Percentiles rank a stretch among this genome's conserved stretches.
Conservation (phyloP, 2,329 filamentous ascomycete species). For the Botrytis cinerea region DNA sequence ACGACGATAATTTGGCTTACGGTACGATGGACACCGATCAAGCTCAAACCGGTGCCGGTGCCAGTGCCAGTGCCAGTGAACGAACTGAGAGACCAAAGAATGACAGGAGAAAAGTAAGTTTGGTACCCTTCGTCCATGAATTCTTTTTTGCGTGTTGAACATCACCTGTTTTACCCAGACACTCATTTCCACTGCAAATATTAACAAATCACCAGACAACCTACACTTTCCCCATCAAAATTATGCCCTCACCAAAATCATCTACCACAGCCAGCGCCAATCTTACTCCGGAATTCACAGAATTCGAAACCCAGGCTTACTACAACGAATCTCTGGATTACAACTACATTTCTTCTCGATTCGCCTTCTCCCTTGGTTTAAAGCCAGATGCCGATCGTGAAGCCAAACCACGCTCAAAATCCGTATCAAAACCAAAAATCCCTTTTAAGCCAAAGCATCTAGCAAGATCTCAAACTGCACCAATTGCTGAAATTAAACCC, state of each 20-base stretch:
- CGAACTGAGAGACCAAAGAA: conserved; percentile 12
- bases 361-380: conserved; percentile 16
- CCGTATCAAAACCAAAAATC: conserved; percentile 12
- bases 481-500: conserved; percentile 2
- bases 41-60: background rate
- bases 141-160: background rate
- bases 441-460: conserved; percentile 13
- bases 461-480: conserved; percentile 15
- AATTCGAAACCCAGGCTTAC: conserved; percentile 19
- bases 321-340: conserved; percentile 23
- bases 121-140: background rate
- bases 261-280: background rate
- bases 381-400: conserved; percentile 11
- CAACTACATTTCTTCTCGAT: conserved; percentile 21
- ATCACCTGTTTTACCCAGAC: background rate
- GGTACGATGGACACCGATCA: conserved; percentile 12
- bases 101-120: conserved; percentile 17
- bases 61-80: conserved; percentile 3
- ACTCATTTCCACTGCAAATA: background rate
- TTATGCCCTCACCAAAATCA: conserved; percentile 19
- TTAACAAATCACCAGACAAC: conserved; percentile 15
- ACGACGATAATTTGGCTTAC: conserved; percentile 13
- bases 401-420: conserved; percentile 14
- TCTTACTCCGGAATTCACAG: conserved; percentile 10
- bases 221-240: conserved; percentile 23